These are phyloP conservation scores for Agastache rugosa DNA, from an alignment of 257 asterid genomes.

Conservation along the genomic window DNA sequence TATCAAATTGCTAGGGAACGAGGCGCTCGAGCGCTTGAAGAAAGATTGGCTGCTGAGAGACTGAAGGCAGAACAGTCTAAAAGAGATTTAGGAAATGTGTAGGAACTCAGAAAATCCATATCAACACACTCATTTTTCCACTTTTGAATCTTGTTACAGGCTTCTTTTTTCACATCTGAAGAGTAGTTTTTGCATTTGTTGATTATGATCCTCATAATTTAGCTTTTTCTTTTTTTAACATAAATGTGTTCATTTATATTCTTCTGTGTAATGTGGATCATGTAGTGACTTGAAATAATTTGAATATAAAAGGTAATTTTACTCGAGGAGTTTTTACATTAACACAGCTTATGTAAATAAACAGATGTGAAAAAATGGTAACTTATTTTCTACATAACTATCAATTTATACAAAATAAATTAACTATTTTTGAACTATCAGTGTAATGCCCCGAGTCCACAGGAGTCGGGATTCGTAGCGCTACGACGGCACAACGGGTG, in stretches of 20 bases:
- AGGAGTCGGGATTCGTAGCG: no score
- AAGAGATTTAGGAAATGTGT: constrained; percentile 57
- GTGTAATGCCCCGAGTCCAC: no score
- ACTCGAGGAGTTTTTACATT: no score
- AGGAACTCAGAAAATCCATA: constrained; percentile 41
- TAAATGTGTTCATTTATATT: background rate
- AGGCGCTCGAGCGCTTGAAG: constrained; percentile 92
- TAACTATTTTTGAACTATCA: background rate
- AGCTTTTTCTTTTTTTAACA: background rate
- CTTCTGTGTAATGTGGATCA: background rate
- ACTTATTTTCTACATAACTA: no score
- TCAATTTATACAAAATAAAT: no score
- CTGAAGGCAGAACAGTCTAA: constrained; percentile 56
- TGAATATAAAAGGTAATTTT: no score
- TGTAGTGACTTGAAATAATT: background rate
- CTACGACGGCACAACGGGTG: no score
- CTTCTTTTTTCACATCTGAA: constrained; percentile 25
- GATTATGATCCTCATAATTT: constrained; percentile 21
- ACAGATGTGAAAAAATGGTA: no score
- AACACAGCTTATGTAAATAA: background rate
- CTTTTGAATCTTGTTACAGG: constrained; percentile 19
- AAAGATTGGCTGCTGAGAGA: constrained; percentile 80
- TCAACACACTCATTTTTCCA: constrained; percentile 10
- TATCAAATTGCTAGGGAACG: constrained; percentile 62
- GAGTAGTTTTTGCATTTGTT: constrained; percentile 25